Percentiles rank a stretch among this genome's conserved stretches.
These are phyloP conservation scores for Daphne laureola DNA, from an alignment of 441 rosid species.

Conservation along the genomic window DNA sequence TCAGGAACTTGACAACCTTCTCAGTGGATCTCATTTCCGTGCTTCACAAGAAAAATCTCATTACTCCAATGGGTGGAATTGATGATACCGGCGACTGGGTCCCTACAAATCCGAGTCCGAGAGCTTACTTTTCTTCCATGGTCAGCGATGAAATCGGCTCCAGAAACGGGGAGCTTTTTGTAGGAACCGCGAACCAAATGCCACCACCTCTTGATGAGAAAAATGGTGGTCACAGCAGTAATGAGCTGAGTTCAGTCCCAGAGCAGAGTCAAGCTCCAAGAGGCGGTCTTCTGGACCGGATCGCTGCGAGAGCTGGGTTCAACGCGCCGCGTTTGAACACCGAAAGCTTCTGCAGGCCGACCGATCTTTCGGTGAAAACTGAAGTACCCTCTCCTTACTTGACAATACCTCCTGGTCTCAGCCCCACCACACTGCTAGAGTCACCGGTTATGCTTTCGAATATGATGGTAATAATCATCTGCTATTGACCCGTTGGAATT, in stretches of 20 bases:
- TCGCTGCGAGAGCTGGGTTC: conserved; percentile 69
- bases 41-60: conserved; percentile 10
- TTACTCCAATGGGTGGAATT: conserved; percentile 53
- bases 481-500: too few species aligned
- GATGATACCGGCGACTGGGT: conserved; percentile 85
- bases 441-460: conserved; percentile 68
- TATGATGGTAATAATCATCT: conserved; percentile 43
- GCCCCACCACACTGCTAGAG: conserved; percentile 63
- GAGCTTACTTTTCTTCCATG: conserved; percentile 43
- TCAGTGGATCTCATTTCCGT: conserved; percentile 11
- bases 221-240: conserved; percentile 20
- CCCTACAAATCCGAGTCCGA: conserved; percentile 65
- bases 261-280: conserved; percentile 39
- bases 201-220: conserved; percentile 18
- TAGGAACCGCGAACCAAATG: conserved; percentile 31
- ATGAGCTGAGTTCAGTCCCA: conserved; percentile 27
- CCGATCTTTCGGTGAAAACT: conserved; percentile 35
- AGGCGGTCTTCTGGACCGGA: conserved; percentile 57
- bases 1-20: conserved; percentile 28
- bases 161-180: conserved; percentile 33
- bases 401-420: conserved; percentile 65
- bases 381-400: conserved; percentile 45
- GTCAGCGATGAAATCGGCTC: conserved; percentile 42
- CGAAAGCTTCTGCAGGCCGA: conserved; percentile 37
- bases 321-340: conserved; percentile 60